A percentile compares a stretch with the other conserved stretches of the same genome.
These are phyloP conservation scores for Thuidium tamariscinum DNA, from an alignment of 225 moss, liverwort and hornwort species.

Conservation along the genomic window DNA sequence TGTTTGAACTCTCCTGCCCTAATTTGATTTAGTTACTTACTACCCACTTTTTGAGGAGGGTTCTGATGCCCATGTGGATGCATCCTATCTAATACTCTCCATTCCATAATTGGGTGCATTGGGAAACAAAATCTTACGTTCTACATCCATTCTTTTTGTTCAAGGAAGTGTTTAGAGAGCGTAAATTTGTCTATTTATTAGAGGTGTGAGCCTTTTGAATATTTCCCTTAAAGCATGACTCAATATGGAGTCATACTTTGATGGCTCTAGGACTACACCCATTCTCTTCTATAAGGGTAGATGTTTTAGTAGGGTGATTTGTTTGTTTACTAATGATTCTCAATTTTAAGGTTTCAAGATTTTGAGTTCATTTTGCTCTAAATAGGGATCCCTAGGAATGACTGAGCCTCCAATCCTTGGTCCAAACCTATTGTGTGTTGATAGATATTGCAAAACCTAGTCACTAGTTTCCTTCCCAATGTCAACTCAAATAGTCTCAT, in stretches of 20 bases:
- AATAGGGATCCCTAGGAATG: not conserved
- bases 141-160: not conserved
- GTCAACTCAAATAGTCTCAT: too few relatives aligned
- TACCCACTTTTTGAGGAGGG: too few relatives aligned
- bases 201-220: not conserved
- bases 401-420: not conserved
- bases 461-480: not conserved
- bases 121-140: not conserved
- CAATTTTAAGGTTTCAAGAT: not conserved
- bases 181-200: not conserved
- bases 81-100: not conserved
- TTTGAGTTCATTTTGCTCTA: not conserved
- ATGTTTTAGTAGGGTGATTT: not conserved
- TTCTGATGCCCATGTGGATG: too few relatives aligned
- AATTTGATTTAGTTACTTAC: too few relatives aligned
- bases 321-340: not conserved
- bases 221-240: not conserved
- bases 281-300: not conserved
- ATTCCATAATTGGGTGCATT: not conserved
- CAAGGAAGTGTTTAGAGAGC: not conserved
- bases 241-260: too few relatives aligned
- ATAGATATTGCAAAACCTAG: not conserved
- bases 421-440: not conserved
- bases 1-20: too few relatives aligned
- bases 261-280: not conserved